Percentiles rank a stretch among this genome's conserved stretches.
phyloP scores from a whole-genome alignment of 768 basidiomycete species.

The Lactarius indigo region DNA sequence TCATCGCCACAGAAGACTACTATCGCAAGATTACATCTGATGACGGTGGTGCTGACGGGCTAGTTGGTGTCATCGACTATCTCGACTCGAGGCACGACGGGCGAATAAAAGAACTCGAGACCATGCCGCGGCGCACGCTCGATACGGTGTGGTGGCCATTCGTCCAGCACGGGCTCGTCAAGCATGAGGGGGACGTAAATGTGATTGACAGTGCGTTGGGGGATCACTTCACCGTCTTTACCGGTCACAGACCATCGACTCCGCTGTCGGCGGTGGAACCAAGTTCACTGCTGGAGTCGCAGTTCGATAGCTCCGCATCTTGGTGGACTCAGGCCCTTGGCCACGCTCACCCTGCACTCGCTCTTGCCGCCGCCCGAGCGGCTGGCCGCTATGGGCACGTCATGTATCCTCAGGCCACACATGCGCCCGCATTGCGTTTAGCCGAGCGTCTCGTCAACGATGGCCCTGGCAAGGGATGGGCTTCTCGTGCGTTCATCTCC shows the following conservation, averaged over 20 bases:
- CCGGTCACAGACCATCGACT: conserved; percentile 29
- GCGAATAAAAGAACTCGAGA: conserved; percentile 70
- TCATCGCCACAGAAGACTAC: conserved; percentile 59
- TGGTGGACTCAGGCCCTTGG: conserved; percentile 98
- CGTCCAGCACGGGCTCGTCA: conserved; percentile 80
- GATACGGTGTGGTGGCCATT: conserved; percentile 96
- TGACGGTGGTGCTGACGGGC: conserved; percentile 34
- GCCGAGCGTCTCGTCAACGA: conserved; percentile 70
- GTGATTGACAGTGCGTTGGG: conserved; percentile 88
- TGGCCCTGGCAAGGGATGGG: conserved; percentile 90
- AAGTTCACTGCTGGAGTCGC: conserved; percentile 47
- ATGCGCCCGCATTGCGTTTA: conserved; percentile 79
- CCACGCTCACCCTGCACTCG: conserved; percentile 71
- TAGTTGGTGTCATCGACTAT: conserved; percentile 49
- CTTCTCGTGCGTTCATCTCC: conserved; percentile 84
- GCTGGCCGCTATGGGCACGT: conserved; percentile 96
- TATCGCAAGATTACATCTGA: conserved; percentile 51
- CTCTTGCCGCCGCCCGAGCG: conserved; percentile 83
- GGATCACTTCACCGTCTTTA: conserved; percentile 81
- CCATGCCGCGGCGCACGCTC: conserved; percentile 75
- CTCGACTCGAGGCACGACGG: conserved; percentile 59
- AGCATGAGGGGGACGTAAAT: conserved; percentile 68
- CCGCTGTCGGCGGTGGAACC: conserved; percentile 24
- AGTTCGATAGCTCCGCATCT: conserved; percentile 90
- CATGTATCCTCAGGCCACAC: conserved; percentile 88